These are phyloP conservation scores for Camelina neglecta DNA, from an alignment of 345 rosid genomes.

Conservation along the genomic window DNA sequence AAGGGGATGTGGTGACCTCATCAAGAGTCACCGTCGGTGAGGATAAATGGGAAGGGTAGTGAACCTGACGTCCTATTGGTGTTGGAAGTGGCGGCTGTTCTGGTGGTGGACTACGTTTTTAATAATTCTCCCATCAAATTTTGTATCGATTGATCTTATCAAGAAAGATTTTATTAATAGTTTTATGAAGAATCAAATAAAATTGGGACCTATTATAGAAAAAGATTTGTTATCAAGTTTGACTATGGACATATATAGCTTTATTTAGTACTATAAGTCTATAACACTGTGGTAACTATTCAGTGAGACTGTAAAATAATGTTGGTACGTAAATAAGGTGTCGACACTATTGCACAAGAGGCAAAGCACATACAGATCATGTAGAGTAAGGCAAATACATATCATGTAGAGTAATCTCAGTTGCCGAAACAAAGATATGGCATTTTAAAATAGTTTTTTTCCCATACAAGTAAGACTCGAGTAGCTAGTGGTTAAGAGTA, in stretches of 20 bases:
- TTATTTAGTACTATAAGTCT: too few relatives aligned
- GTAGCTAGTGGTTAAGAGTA: conserved; percentile 20
- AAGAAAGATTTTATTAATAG: background rate
- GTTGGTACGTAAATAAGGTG: too few relatives aligned
- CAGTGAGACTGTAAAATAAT: too few relatives aligned
- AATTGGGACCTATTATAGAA: too few relatives aligned
- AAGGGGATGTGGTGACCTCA: conserved; percentile 1
- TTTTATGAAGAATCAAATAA: background rate
- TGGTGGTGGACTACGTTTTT: conserved; percentile 24
- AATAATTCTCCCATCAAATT: conserved; percentile 15
- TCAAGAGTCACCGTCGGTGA: conserved; percentile 19
- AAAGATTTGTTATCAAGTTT: too few relatives aligned
- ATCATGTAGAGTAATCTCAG: background rate
- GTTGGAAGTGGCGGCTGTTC: conserved; percentile 42
- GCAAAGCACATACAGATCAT: background rate
- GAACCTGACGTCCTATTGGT: conserved; percentile 17
- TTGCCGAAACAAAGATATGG: background rate
- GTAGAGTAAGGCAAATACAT: background rate
- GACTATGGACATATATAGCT: too few relatives aligned
- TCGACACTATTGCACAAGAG: background rate
- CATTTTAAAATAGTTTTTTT: conserved; percentile 15
- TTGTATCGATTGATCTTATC: background rate
- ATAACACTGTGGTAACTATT: too few relatives aligned
- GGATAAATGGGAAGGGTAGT: conserved; percentile 2
- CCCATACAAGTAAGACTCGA: conserved; percentile 1